Conservation (phyloP, 768 basidiomycete genomes). For the Tulasnella sp. region DNA sequence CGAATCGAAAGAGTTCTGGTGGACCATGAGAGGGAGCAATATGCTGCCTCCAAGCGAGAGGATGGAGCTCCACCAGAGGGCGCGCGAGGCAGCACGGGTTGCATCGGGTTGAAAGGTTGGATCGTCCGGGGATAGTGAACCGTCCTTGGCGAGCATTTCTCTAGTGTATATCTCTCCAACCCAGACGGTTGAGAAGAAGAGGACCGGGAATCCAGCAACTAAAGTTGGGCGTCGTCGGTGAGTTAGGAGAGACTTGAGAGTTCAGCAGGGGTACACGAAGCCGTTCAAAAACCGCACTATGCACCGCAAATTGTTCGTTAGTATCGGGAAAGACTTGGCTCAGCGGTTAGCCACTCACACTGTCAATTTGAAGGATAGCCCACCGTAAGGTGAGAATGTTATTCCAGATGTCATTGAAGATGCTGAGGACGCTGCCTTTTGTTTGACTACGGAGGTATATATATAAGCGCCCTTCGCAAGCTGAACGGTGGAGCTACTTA, state of each 20-base stretch:
- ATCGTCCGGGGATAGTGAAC: neutral
- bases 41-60: constrained; percentile 65
- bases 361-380: constrained; percentile 75
- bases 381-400: too few species aligned
- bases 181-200: constrained; percentile 28
- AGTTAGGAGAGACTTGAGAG: too few species aligned
- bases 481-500: too few species aligned
- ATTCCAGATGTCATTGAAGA: constrained; percentile 64
- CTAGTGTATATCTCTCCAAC: constrained; percentile 26
- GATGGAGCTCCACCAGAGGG: constrained; percentile 72
- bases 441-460: neutral
- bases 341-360: constrained; percentile 48
- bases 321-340: neutral
- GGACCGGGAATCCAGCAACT: constrained; percentile 58
- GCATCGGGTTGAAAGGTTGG: constrained; percentile 37
- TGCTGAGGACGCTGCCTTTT: constrained; percentile 38
- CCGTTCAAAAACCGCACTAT: too few species aligned
- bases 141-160: neutral
- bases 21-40: constrained; percentile 61
- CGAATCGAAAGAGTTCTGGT: constrained; percentile 31
- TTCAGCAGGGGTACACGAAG: too few species aligned
- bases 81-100: constrained; percentile 77
- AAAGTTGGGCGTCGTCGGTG: constrained; percentile 1
- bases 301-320: too few species aligned
- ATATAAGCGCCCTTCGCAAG: neutral